Base-by-base conservation (phyloP, 2,329 filamentous ascomycete species). In the Colletotrichum eremochloae region DNA sequence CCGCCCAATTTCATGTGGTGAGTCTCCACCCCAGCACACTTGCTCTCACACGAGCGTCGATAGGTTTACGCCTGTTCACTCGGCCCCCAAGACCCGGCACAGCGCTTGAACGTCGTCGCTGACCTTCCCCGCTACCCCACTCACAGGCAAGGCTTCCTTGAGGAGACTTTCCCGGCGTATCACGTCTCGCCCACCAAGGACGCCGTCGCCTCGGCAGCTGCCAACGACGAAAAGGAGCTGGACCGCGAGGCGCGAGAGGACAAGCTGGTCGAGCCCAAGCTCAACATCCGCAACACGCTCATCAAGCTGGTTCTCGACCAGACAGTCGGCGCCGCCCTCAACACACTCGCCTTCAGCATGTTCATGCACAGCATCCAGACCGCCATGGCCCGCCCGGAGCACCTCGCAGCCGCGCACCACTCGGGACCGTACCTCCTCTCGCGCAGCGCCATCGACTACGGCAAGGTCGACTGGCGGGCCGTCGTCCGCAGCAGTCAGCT, bases 1-100 rank as follows among this genome's bases (percentile, higher is more conserved):
- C 94, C 95, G 3, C 93, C 93, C 56, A 98, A 98, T 82, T 94
- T 94, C 79, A 79, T 94, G 77, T 97, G 94, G 95, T 90, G 80
- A 76, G 83, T 81, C 18, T 31, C 20, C 14, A 8, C 31, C 42
- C 11, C n/a, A 15, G n/a, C 53, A 36, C 40, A 15, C 20, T n/a
- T n/a, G 14, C 55, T 67, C 14, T 38, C 29, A 31, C 63, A n/a
- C n/a, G n/a, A n/a, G 5, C 24, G 36, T 33, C 9, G 12, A 29
- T 6, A 9, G 2, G 7, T 8, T 38, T 11, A 38, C 12, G 31
- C 6, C n/a, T n/a, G 44, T 66, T 18, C n/a, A 24, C 20, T n/a
- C n/a, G 52, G 9, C 7, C 44, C 38, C 7, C 18, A 24, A 7
- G 38, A 46, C 42, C 14, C 20, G 38, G 42, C 18, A 1, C 36